These are phyloP conservation scores for Fusarium zealandicum DNA, from an alignment of 2,329 filamentous ascomycete species.

Conservation along the genomic window DNA sequence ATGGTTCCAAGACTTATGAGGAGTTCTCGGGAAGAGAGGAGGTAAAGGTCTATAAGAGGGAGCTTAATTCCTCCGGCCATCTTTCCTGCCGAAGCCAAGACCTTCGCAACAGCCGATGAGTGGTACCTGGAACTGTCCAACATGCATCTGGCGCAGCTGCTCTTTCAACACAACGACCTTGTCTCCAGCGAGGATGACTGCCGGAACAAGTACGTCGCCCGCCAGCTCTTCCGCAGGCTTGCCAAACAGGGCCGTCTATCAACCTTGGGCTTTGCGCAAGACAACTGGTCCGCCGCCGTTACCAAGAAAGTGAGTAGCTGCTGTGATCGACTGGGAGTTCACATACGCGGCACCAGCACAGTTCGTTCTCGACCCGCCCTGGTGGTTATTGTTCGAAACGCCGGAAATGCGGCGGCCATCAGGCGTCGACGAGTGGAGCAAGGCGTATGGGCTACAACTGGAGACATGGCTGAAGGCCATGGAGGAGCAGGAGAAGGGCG, in stretches of 20 bases:
- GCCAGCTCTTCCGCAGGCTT: constrained; percentile 49
- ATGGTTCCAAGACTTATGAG: too few species aligned
- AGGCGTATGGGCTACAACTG: constrained; percentile 42
- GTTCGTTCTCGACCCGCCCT: constrained; percentile 47
- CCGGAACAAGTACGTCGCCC: constrained; percentile 52
- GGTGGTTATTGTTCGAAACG: constrained; percentile 48
- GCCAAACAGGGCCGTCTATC: constrained; percentile 38
- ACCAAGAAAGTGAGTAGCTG: constrained; percentile 34
- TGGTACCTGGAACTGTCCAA: constrained; percentile 51
- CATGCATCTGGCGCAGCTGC: constrained; percentile 50
- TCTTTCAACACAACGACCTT: constrained; percentile 53
- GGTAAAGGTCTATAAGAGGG: too few species aligned
- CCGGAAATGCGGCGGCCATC: constrained; percentile 43
- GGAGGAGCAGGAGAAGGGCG: constrained; percentile 22
- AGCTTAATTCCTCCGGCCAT: constrained; percentile 34
- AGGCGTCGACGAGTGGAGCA: constrained; percentile 43
- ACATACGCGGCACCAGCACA: constrained; percentile 45
- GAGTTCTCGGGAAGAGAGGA: too few species aligned
- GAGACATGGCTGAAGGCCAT: constrained; percentile 45
- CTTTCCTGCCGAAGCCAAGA: constrained; percentile 34
- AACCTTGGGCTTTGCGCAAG: constrained; percentile 37
- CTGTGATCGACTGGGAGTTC: constrained; percentile 52
- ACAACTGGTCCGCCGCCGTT: constrained; percentile 7
- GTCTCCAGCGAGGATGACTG: constrained; percentile 49
- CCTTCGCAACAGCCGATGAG: constrained; percentile 43